These are phyloP conservation scores for Hemileia vastatrix DNA, from an alignment of 1,284 basidiomycete species.

Conservation along the genomic window DNA sequence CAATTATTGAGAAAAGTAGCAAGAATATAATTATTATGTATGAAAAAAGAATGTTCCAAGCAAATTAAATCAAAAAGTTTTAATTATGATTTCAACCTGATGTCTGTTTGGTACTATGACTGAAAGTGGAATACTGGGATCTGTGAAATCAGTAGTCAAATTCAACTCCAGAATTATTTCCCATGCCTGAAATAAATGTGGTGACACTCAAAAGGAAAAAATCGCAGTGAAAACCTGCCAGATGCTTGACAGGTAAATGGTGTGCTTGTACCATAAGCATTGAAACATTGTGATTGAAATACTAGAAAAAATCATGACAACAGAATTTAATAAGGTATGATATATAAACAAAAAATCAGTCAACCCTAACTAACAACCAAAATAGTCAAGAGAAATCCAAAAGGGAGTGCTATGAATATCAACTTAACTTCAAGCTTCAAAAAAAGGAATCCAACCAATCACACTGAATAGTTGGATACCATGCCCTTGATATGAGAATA, in stretches of 20 bases:
- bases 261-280: constrained; percentile 78
- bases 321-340: background rate
- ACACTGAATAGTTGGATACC: constrained; percentile 62
- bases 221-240: constrained; percentile 77
- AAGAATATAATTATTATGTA: constrained; percentile 3
- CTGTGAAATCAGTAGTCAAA: too few species aligned
- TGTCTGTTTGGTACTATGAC: too few species aligned
- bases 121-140: too few species aligned
- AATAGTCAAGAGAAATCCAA: constrained; percentile 44
- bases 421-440: constrained; percentile 84
- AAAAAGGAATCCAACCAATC: constrained; percentile 79
- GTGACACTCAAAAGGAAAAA: constrained; percentile 73
- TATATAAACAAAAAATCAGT: background rate
- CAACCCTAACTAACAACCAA: constrained; percentile 10
- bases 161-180: too few species aligned
- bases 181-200: constrained; percentile 81
- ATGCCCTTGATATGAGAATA: constrained; percentile 60
- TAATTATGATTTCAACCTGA: too few species aligned
- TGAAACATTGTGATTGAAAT: constrained; percentile 63
- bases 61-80: too few species aligned
- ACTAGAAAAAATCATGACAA: constrained; percentile 22
- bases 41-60: constrained; percentile 14
- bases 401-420: constrained; percentile 65
- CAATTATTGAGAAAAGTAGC: background rate
- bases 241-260: constrained; percentile 78